Conservation (phyloP, 2,329 filamentous ascomycete genomes). For the Stagonosporopsis rhizophila region DNA sequence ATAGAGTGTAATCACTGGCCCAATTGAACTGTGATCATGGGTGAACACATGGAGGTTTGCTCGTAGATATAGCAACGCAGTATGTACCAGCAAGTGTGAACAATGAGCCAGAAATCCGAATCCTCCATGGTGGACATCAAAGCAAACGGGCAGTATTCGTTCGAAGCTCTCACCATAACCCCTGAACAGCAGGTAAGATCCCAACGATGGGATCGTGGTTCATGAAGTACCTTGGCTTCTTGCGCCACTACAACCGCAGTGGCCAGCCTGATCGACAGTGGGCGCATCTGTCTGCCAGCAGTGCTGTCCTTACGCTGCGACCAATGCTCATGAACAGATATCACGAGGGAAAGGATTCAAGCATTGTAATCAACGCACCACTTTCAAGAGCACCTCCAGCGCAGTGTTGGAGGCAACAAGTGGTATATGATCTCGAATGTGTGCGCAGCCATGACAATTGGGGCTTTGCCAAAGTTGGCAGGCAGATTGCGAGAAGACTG, state of each 20-base stretch:
- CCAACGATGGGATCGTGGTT: not conserved
- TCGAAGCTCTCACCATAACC: not conserved
- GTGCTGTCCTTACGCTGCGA: conserved; percentile 28
- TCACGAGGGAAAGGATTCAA: no score
- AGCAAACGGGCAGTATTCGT: not conserved
- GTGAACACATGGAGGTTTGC: not conserved
- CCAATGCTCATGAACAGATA: conserved; percentile 29
- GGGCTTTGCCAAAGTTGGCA: conserved; percentile 33
- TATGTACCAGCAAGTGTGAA: no score
- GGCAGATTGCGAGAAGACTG: conserved; percentile 25
- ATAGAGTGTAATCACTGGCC: not conserved
- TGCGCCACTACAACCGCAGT: conserved; percentile 1
- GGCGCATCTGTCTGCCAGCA: conserved; percentile 27
- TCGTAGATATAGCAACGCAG: not conserved
- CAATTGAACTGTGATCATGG: not conserved
- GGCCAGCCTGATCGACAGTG: not conserved
- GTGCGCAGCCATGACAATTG: conserved; percentile 32
- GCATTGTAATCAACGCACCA: no score
- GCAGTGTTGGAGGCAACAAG: conserved; percentile 11
- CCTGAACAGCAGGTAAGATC: not conserved
- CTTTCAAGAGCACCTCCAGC: conserved; percentile 22
- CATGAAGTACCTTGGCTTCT: not conserved
- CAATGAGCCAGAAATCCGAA: no score
- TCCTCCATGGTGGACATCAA: no score
- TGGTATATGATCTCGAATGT: conserved; percentile 32